Percentiles rank a stretch among this genome's conserved stretches.
Conservation (phyloP, 2,329 filamentous ascomycete genomes). For the Aquanectria penicillioides region DNA sequence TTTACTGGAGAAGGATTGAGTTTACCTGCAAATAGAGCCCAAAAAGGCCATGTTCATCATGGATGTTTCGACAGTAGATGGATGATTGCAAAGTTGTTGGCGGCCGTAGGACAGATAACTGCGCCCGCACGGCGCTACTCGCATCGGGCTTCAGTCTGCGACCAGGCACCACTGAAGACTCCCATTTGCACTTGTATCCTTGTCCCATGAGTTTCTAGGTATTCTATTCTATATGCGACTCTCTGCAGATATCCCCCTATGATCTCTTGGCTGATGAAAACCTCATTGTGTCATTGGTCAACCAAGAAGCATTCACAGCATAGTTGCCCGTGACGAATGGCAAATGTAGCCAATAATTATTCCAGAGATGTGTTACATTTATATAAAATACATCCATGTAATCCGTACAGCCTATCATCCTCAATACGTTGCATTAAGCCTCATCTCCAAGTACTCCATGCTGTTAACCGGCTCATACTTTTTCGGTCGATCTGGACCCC, state of each 20-base stretch:
- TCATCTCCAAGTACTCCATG: constrained; percentile 42
- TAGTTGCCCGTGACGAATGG: too few relatives aligned
- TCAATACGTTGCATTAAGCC: constrained; percentile 37
- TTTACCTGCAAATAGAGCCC: too few relatives aligned
- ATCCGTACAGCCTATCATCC: too few relatives aligned
- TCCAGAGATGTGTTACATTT: too few relatives aligned
- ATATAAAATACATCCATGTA: too few relatives aligned
- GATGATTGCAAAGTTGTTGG: too few relatives aligned
- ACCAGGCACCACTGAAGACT: background rate
- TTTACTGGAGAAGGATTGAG: background rate
- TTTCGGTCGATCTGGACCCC: constrained; percentile 51
- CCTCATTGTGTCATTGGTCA: background rate
- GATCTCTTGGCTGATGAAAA: background rate
- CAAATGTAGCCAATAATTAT: too few relatives aligned
- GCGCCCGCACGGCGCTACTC: background rate
- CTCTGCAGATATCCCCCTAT: background rate
- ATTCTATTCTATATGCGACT: too few relatives aligned
- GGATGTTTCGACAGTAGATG: too few relatives aligned
- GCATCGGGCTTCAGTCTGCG: background rate
- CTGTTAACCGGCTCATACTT: constrained; percentile 58
- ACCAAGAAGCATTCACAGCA: background rate
- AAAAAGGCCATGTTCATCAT: too few relatives aligned
- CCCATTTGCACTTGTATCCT: background rate
- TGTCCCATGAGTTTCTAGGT: too few relatives aligned
- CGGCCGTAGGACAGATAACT: too few relatives aligned